Evolutionary conservation across 1,139 yeast species (phyloP).

Genomic region (Lodderomyces theae): DNA sequence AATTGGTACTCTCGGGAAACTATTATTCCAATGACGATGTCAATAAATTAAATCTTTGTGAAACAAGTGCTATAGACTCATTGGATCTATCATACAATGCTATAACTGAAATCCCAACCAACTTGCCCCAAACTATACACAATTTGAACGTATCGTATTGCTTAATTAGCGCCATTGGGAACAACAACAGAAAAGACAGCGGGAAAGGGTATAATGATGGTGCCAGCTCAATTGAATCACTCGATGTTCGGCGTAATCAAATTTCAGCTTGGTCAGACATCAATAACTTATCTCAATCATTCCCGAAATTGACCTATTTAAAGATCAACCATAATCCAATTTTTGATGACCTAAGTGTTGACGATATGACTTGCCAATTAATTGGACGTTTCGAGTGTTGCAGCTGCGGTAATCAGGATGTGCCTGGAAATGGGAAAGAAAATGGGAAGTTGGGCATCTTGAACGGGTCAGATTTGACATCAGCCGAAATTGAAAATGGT

Average conservation of each 20-base stretch:
- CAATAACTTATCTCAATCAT: slow-evolving; percentile 30
- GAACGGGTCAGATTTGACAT: slow-evolving; percentile 54
- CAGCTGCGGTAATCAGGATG: too few species aligned
- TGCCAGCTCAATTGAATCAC: slow-evolving; percentile 11
- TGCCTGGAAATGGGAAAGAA: not conserved
- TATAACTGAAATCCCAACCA: slow-evolving; percentile 31
- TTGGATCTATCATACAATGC: slow-evolving; percentile 49
- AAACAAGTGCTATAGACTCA: not conserved
- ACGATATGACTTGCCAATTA: slow-evolving; percentile 38
- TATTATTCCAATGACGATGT: slow-evolving; percentile 26
- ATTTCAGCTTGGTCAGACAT: slow-evolving; percentile 48
- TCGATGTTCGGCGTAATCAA: slow-evolving; percentile 51
- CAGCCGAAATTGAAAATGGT: slow-evolving; percentile 55
- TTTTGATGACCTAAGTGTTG: slow-evolving; percentile 31
- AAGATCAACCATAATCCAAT: slow-evolving; percentile 56
- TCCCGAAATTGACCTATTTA: slow-evolving; percentile 43
- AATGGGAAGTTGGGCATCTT: slow-evolving; percentile 30
- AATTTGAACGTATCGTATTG: slow-evolving; percentile 29
- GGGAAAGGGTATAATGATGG: too few species aligned
- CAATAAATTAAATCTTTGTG: slow-evolving; percentile 2
- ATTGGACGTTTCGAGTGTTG: slow-evolving; percentile 49
- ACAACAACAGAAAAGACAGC: too few species aligned
- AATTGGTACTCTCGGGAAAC: slow-evolving; percentile 51
- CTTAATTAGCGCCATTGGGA: slow-evolving; percentile 7
- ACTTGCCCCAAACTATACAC: slow-evolving; percentile 4